Base-by-base conservation (phyloP, 805 yeast species). In the Pichia pseudocactophila region DNA sequence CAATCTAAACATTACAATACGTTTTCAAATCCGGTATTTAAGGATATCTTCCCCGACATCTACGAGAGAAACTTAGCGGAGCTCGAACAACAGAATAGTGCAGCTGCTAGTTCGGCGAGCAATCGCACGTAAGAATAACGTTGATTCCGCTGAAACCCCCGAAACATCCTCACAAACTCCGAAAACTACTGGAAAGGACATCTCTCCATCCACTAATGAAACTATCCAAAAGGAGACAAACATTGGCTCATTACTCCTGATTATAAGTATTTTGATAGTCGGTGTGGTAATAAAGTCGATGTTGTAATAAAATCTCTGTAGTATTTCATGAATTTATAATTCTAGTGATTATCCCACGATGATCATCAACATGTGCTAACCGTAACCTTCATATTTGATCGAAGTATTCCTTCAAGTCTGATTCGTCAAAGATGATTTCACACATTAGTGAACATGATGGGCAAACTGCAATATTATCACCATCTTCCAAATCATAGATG, bases 391-490 rank as follows among this genome's bases (percentile, higher is more conserved):
- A 42, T 6, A 54, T 33, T 41, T 57, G 56, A 28, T 57, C 71
- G n/a, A 54, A 50, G 49, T 65, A 74, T 52, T 73, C 74, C 25
- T 65, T 61, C 37, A 76, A 59, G 49, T 76, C 80, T 42, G 68
- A 78, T 12, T 71, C 70, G 33, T 92, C 98, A 59, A 80, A 92
- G 2, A 92, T 82, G 27, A 92, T 94, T 58, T 83, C 81, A 31
- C 88, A 88, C 94, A 87, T 88, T 41, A 92, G 68, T 17, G 95
- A 84, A 64, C 98, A 92, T 43, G 94, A 82, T 25, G 98, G 98
- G 62, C 98, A 92, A 15, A 90, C 94, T 0, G 98, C 98, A 26
- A 87, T 78, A 47, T 87, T 88, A 53, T 86, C 94, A 8, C 97
- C 98, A 52, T 88, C 96, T 47, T 70, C 68, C 61, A 92, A 69